Evolutionary conservation across 148 eudicot species (phyloP), one percentile per base, ranked within the genome.

Genomic region (Camellia lanceoleosa): DNA sequence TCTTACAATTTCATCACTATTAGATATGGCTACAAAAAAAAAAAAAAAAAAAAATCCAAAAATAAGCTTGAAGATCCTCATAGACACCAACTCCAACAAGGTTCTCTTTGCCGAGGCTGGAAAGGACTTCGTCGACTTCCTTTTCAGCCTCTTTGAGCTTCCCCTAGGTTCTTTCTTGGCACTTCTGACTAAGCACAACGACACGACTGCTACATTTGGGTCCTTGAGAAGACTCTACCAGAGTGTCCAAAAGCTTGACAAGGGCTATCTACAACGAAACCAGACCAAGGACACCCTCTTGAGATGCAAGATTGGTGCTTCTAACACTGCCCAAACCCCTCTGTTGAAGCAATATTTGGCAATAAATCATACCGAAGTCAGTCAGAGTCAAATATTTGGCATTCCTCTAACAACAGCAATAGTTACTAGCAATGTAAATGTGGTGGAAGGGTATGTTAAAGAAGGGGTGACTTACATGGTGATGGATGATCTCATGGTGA

Each of bases 91-190:
- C 1, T 19, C 64, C 14, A 68, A 74, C 20, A 77, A 65, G 59
- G 85, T 86, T 41, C 15, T 78, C 5, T 85, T 76, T 44, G 85
- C 83, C 0, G 87, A 86, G 78, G 85, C 79, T 1, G 65, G 54
- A 3, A 86, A 86, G 47, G 81, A 85, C 0, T 85, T 85, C 54
- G 82, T 85, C 1, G 86, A 83, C 79, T 78, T 86, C 75, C 69
- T 86, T 7, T 78, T 83, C 63, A 61, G 81, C 30, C 47, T 86
- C 1, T 14, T 86, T 41, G 60, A 73, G n/a, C 43, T 86, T 5
- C 84, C 88, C 8, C 2, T 86, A 5, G 84, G 80, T 0, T 66
- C 78, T 5, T 7, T 83, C 2, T 38, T 75, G 10, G 59, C 42
- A 3, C 79, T 83, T 13, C 20, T 86, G 11, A 20, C 4, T 5